Evolutionary conservation across 352 stramenopile species (phyloP).

Genomic region (Globisporangium acanthophoron): DNA sequence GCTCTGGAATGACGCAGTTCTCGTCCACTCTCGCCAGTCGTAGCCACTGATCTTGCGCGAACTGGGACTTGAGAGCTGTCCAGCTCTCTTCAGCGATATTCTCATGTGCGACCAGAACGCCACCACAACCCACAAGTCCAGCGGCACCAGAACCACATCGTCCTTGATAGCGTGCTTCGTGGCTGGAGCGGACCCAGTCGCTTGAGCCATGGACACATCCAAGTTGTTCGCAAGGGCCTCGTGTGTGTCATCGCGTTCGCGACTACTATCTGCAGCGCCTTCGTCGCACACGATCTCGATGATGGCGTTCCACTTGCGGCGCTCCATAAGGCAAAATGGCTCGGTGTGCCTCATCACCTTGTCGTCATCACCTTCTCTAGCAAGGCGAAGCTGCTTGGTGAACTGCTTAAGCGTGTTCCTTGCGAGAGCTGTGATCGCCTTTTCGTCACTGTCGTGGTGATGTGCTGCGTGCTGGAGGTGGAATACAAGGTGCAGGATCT

Average conservation of each 20-base stretch:
- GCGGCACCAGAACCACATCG: constrained; percentile 13
- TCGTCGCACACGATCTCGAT: constrained; percentile 4
- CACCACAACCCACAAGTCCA: constrained; percentile 14
- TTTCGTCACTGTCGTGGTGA: background rate
- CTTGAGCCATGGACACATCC: background rate
- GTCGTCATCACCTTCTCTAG: background rate
- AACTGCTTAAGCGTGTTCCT: constrained; percentile 4
- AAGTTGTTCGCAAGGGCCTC: constrained; percentile 6
- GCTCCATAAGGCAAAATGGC: constrained; percentile 10
- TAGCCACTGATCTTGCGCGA: background rate
- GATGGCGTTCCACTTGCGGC: constrained; percentile 7
- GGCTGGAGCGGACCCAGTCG: background rate
- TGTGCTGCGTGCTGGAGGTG: constrained; percentile 8
- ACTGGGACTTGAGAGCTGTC: background rate
- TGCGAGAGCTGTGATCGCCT: background rate
- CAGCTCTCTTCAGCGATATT: background rate
- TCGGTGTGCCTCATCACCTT: background rate
- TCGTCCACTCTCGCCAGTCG: constrained; percentile 13
- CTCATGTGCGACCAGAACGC: constrained; percentile 12
- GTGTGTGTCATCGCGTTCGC: background rate
- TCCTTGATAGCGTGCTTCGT: background rate
- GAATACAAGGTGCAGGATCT: constrained; percentile 22
- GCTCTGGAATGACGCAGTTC: background rate
- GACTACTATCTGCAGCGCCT: background rate
- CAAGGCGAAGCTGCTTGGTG: constrained; percentile 11